These are phyloP conservation scores for Rhododendron vialii DNA, from an alignment of 148 eudicot genomes.

Conservation along the genomic window DNA sequence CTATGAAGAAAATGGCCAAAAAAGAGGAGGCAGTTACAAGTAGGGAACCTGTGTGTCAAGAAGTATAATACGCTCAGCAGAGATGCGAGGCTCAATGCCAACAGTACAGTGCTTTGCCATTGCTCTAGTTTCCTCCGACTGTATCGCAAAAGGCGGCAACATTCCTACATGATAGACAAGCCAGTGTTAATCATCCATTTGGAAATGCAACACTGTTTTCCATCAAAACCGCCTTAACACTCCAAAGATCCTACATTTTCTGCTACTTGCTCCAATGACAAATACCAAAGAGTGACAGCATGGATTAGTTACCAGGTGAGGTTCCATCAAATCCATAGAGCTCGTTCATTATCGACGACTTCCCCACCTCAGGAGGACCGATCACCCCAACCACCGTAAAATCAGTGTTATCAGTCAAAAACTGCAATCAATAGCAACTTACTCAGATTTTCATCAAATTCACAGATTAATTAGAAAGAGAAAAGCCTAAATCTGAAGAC, in stretches of 20 bases:
- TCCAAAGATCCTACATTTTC: neutral
- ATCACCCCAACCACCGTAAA: constrained; percentile 89
- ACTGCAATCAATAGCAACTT: constrained; percentile 36
- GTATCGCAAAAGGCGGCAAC: constrained; percentile 76
- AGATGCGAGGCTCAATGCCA: constrained; percentile 85
- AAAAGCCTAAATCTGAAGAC: neutral
- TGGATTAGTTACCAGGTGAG: constrained; percentile 53
- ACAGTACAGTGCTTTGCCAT: constrained; percentile 75
- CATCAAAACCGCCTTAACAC: neutral
- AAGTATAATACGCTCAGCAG: constrained; percentile 77
- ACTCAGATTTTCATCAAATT: neutral
- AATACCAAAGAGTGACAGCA: neutral
- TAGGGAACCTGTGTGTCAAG: constrained; percentile 83
- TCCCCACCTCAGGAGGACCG: constrained; percentile 85
- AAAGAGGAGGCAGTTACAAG: neutral
- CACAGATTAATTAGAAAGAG: neutral
- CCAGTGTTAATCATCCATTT: neutral
- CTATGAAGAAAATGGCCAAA: neutral
- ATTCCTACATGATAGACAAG: constrained; percentile 44
- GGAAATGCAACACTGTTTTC: neutral
- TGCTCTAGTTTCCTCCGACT: constrained; percentile 70
- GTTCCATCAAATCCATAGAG: constrained; percentile 82
- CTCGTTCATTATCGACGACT: constrained; percentile 80
- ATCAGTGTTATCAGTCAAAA: constrained; percentile 88
- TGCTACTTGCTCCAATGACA: neutral